Conservation (phyloP, 2,329 filamentous ascomycete genomes). For the Didymella segeticola region DNA sequence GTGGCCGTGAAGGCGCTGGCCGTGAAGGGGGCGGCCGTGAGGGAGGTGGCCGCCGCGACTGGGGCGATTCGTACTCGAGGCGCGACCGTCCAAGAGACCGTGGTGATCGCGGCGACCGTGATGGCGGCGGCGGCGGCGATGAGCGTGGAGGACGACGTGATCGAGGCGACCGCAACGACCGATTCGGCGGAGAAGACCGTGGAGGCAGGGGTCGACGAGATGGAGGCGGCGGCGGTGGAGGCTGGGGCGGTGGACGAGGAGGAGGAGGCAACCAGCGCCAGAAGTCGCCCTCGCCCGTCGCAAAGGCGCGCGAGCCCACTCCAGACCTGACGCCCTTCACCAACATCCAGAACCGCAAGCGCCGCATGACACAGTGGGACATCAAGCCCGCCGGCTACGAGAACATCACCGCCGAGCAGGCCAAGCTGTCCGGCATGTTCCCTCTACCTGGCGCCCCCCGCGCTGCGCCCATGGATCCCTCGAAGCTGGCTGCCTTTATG, state of each 20-base stretch:
- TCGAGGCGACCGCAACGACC: conserved; percentile 52
- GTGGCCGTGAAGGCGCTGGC: conserved; percentile 51
- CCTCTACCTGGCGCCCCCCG: conserved; percentile 93
- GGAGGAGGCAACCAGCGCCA: conserved; percentile 55
- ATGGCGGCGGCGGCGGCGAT: conserved; percentile 45
- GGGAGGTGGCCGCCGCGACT: conserved; percentile 61
- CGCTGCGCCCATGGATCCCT: conserved; percentile 94
- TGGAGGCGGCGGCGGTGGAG: conserved; percentile 21
- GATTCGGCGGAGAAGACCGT: conserved; percentile 51
- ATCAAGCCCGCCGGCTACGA: conserved; percentile 99
- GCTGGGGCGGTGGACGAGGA: conserved; percentile 17
- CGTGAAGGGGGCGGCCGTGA: conserved; percentile 39
- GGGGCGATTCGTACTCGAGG: conserved; percentile 61
- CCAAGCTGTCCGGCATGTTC: conserved; percentile 99
- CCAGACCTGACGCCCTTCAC: conserved; percentile 89
- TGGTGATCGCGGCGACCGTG: conserved; percentile 40
- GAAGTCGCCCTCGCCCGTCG: conserved; percentile 75
- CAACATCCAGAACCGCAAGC: conserved; percentile 84
- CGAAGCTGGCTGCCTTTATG: conserved; percentile 93
- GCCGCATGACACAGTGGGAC: conserved; percentile 97
- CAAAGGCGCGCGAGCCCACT: conserved; percentile 93
- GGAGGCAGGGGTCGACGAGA: conserved; percentile 34
- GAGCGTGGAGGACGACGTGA: conserved; percentile 46
- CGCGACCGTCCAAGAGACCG: conserved; percentile 43
- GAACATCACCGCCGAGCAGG: conserved; percentile 96